Conservation (phyloP, 768 basidiomycete species). For the Polyporus arcularius region DNA sequence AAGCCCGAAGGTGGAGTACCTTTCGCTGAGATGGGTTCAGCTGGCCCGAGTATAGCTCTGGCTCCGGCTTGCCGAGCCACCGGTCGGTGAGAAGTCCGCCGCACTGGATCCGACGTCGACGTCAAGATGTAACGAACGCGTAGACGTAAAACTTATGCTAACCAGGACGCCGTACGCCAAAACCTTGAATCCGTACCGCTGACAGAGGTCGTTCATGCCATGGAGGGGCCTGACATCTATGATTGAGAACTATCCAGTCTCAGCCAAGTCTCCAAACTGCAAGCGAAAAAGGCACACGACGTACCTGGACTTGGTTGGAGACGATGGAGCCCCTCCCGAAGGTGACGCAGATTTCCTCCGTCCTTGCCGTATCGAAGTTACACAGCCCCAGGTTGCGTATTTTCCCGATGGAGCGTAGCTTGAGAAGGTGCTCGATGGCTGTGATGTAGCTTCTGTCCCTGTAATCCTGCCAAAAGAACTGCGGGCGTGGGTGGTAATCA, state of each 20-base stretch:
- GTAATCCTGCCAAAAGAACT: conserved; percentile 83
- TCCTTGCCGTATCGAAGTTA: conserved; percentile 74
- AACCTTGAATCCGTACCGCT: conserved; percentile 67
- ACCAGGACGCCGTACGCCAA: conserved; percentile 81
- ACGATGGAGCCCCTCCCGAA: conserved; percentile 68
- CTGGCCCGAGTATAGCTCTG: conserved; percentile 63
- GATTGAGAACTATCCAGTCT: conserved; percentile 61
- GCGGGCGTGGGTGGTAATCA: not conserved
- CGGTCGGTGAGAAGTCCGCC: conserved; percentile 78
- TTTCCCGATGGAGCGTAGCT: conserved; percentile 54
- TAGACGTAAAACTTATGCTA: conserved; percentile 24
- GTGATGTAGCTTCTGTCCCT: conserved; percentile 46
- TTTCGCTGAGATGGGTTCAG: conserved; percentile 82
- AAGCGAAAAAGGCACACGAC: conserved; percentile 4
- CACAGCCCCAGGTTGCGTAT: conserved; percentile 71
- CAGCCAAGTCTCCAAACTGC: not conserved
- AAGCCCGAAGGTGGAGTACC: conserved; percentile 36
- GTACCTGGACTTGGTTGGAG: conserved; percentile 80
- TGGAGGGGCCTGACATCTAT: conserved; percentile 76
- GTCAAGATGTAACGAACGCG: not conserved
- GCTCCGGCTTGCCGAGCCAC: conserved; percentile 67
- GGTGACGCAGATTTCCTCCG: conserved; percentile 76
- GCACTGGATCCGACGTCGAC: conserved; percentile 47
- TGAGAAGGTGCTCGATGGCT: conserved; percentile 49
- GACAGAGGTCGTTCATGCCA: conserved; percentile 73